Base-by-base conservation (phyloP, 2,329 filamentous ascomycete species). In the Aspergillus fructus region DNA sequence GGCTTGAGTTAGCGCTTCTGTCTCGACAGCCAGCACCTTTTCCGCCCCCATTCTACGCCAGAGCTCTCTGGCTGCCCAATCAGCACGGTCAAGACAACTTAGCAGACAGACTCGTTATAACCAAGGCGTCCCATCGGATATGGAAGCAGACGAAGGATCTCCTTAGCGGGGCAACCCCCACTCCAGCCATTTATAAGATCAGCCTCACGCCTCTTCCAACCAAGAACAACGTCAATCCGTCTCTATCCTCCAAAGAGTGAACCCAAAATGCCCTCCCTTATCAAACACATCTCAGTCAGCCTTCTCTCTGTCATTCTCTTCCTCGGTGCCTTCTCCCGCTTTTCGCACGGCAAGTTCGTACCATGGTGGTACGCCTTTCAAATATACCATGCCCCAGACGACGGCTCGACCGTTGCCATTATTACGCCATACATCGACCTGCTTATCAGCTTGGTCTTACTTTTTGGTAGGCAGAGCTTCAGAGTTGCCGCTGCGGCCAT, bases 301-400 rank as follows among this genome's bases (percentile, higher is more conserved):
- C 13, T 45, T 12, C 53, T 56, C 41, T 43, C 53, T 21, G 6
- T 7, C 9, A 12, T 45, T 21, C 27, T 56, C 12, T 30, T 51
- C 13, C 47, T 40, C 2, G 53, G 47, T 23, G 39, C 53, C 5
- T 51, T 56, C 53, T 56, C 53, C 8, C 53, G 53, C 19, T 45
- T 56, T 48, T 51, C 48, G 5, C 47, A 51, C 34, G 53, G 53
- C 37, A n/a, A 4, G 5, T 56, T 51, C 24, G 51, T 47, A 11
- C 47, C 53, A 5, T 6, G 13, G 12, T 51, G 17, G 27, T 56
- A 56, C 11, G 47, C 33, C 12, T 56, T 46, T 33, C 53, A 56
- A 37, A 48, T 46, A 27, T 56, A 51, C 21, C 54, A 51, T 27
- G 9, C 40, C 5, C 54, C 54, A 1, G 47, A 56, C n/a, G 47